phyloP scores from a whole-genome alignment of 495 filamentous ascomycete species.

The Pseudoneurospora amorphoporcata region DNA sequence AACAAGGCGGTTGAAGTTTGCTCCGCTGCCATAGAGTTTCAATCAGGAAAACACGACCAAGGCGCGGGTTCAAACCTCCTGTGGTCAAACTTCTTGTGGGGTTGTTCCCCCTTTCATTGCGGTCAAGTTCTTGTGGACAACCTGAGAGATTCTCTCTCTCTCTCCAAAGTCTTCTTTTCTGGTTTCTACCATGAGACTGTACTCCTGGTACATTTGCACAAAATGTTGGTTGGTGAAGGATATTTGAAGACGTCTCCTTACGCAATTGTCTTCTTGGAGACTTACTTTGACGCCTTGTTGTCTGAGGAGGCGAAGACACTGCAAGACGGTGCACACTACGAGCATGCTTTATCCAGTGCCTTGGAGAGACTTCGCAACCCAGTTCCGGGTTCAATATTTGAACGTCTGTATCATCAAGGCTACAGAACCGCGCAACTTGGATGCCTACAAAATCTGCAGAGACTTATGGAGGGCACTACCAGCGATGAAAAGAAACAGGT shows the following conservation, averaged over 20 bases:
- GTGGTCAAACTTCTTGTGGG: neutral
- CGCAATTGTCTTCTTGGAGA: neutral
- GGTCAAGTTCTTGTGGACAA: neutral
- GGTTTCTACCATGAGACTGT: neutral
- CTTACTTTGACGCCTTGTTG: neutral
- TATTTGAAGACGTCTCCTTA: neutral
- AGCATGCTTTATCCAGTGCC: neutral
- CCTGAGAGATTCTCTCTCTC: neutral
- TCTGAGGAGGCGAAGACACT: neutral
- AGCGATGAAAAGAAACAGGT: neutral
- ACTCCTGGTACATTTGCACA: neutral
- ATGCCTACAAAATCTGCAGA: neutral
- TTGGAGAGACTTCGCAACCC: neutral
- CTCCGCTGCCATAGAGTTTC: neutral
- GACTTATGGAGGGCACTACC: neutral
- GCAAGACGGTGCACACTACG: neutral
- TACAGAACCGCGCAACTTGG: neutral
- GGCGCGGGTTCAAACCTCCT: neutral
- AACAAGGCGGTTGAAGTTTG: neutral
- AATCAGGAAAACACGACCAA: neutral
- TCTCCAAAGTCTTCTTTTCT: neutral
- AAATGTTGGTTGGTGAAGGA: neutral
- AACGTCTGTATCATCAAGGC: neutral
- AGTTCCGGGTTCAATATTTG: neutral
- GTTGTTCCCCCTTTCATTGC: neutral